phyloP scores from a whole-genome alignment of 2,329 filamentous ascomycete species.

The Lachnellula hyalina region DNA sequence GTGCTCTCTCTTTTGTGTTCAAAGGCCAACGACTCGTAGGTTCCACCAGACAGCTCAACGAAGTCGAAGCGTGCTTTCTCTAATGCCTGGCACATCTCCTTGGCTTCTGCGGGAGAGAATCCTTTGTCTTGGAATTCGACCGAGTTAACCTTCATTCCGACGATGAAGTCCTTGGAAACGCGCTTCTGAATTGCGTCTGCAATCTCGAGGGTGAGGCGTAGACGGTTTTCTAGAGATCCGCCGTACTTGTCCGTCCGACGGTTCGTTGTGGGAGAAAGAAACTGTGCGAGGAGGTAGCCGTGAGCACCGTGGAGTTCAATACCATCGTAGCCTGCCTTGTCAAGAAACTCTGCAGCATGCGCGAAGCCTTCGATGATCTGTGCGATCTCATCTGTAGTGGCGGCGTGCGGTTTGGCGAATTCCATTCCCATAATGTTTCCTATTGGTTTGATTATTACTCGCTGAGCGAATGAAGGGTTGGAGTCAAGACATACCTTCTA shows the following conservation, averaged over 20 bases:
- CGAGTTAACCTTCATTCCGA: conserved; percentile 54
- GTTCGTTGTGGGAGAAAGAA: conserved; percentile 27
- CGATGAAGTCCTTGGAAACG: conserved; percentile 36
- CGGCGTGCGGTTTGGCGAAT: conserved; percentile 49
- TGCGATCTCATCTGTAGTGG: conserved; percentile 49
- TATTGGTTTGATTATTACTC: background rate
- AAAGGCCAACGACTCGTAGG: conserved; percentile 46
- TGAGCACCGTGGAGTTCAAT: conserved; percentile 33
- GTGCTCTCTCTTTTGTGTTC: conserved; percentile 34
- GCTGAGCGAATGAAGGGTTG: background rate
- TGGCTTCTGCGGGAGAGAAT: conserved; percentile 53
- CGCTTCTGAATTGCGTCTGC: conserved; percentile 52
- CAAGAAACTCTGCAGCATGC: conserved; percentile 54
- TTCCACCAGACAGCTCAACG: conserved; percentile 62
- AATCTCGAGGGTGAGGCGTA: conserved; percentile 48
- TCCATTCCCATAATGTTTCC: conserved; percentile 39
- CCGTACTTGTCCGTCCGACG: conserved; percentile 29
- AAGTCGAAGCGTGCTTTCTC: conserved; percentile 55
- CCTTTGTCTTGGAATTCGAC: conserved; percentile 53
- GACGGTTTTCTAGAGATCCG: conserved; percentile 28
- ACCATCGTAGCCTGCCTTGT: conserved; percentile 56
- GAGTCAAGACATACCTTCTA: conserved; percentile 25
- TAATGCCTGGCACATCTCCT: conserved; percentile 44
- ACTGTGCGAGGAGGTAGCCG: conserved; percentile 31
- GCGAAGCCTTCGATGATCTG: conserved; percentile 55